Evolutionary conservation across 2,329 filamentous ascomycete genomes (phyloP).

Genomic region (Domatiomyces catenatus): DNA sequence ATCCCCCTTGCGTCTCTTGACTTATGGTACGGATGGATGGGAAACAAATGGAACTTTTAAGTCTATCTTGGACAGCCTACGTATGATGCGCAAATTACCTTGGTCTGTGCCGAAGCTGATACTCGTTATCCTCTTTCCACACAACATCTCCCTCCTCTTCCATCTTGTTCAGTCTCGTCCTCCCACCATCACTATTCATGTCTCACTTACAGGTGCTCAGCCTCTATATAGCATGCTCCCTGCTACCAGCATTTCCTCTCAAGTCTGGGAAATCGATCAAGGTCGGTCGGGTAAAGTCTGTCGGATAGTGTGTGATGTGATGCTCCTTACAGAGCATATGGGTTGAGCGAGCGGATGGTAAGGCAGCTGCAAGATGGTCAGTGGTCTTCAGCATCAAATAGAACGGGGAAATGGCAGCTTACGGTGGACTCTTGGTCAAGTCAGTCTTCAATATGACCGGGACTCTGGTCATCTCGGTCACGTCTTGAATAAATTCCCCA

Average conservation of each 20-base stretch:
- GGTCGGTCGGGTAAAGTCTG: neutral
- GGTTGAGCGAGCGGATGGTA: slow-evolving; percentile 37
- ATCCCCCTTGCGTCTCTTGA: neutral
- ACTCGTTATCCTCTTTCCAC: neutral
- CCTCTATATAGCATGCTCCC: neutral
- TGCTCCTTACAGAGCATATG: slow-evolving; percentile 30
- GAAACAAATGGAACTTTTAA: neutral
- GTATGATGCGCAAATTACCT: neutral
- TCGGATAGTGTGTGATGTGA: neutral
- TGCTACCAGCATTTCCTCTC: neutral
- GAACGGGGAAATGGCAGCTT: slow-evolving; percentile 38
- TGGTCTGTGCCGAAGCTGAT: neutral
- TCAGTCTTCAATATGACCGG: slow-evolving; percentile 98
- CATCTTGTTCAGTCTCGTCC: neutral
- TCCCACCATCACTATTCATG: neutral
- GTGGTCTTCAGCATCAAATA: slow-evolving; percentile 4
- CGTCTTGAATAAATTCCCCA: slow-evolving; percentile 94
- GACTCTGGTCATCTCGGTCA: slow-evolving; percentile 91
- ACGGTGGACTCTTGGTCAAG: slow-evolving; percentile 97
- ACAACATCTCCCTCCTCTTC: neutral
- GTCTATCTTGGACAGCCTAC: neutral
- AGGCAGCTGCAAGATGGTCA: slow-evolving; percentile 28
- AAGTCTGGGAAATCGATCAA: neutral
- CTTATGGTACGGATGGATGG: neutral
- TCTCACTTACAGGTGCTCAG: neutral